These are phyloP conservation scores for Nyssa sinensis DNA, from an alignment of 148 eudicot genomes.

Conservation along the genomic window DNA sequence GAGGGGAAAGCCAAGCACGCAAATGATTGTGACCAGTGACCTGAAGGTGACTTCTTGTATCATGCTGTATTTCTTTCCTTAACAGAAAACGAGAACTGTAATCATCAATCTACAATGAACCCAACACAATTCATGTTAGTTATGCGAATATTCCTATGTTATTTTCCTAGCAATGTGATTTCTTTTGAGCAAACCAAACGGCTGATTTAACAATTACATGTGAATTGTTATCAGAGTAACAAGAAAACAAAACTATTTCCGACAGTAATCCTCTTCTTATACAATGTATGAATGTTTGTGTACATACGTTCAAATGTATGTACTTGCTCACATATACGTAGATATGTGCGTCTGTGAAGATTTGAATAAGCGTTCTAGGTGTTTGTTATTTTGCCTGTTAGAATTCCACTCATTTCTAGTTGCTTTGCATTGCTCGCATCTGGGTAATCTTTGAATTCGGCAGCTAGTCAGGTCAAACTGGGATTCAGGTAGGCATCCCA, in stretches of 20 bases:
- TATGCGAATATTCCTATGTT: background rate
- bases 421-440: background rate
- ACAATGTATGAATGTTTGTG: no score
- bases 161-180: no score
- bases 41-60: background rate
- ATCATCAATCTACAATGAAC: slow-evolving; percentile 8
- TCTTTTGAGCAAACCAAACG: no score
- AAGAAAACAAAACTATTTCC: no score
- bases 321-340: background rate
- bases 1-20: slow-evolving; percentile 10
- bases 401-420: background rate
- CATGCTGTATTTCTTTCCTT: background rate
- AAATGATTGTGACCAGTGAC: background rate
- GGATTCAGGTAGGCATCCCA: background rate
- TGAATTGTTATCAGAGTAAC: no score
- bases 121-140: background rate
- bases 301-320: no score
- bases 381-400: background rate
- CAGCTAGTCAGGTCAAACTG: background rate
- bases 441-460: background rate
- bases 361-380: background rate
- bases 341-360: background rate
- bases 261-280: no score
- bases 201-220: no score
- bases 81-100: background rate